phyloP scores from a whole-genome alignment of 306 rosid species.

The Trifolium dubium region DNA sequence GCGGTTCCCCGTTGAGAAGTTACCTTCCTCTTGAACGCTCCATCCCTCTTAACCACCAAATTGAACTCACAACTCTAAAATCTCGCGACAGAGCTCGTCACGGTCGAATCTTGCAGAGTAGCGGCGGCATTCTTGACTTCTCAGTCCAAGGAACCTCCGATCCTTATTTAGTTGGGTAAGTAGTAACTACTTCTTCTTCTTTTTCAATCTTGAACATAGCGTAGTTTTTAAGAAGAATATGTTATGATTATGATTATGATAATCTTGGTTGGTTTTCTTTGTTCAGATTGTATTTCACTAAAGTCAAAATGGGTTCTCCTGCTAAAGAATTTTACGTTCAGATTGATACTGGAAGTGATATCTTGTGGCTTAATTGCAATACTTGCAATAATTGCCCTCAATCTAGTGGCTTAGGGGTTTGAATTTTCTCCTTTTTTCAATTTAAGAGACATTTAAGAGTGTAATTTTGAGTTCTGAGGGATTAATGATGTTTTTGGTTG shows the following conservation, averaged over 20 bases:
- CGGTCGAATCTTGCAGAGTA: conserved; percentile 80
- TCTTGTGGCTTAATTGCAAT: conserved; percentile 88
- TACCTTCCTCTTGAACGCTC: conserved; percentile 75
- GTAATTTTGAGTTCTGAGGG: neutral
- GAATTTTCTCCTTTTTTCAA: no score
- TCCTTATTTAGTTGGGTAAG: conserved; percentile 81
- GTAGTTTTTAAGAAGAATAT: neutral
- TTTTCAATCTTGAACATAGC: neutral
- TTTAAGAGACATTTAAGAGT: conserved; percentile 25
- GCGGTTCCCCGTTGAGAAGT: conserved; percentile 48
- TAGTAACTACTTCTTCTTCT: conserved; percentile 2
- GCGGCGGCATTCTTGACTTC: conserved; percentile 77
- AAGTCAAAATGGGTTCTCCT: conserved; percentile 93
- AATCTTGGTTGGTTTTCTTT: conserved; percentile 35
- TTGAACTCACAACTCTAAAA: conserved; percentile 59
- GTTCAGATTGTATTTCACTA: conserved; percentile 85
- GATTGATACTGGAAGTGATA: conserved; percentile 94
- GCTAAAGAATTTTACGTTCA: conserved; percentile 88
- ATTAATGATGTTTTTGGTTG: conserved; percentile 27
- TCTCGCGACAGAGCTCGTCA: conserved; percentile 81
- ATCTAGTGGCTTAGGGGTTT: conserved; percentile 85
- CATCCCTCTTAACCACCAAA: conserved; percentile 58
- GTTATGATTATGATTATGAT: neutral
- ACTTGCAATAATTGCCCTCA: conserved; percentile 87
- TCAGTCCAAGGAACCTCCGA: conserved; percentile 91